Evolutionary conservation across 108 stramenopile genomes (phyloP).

Genomic region (Nitzschia palea): DNA sequence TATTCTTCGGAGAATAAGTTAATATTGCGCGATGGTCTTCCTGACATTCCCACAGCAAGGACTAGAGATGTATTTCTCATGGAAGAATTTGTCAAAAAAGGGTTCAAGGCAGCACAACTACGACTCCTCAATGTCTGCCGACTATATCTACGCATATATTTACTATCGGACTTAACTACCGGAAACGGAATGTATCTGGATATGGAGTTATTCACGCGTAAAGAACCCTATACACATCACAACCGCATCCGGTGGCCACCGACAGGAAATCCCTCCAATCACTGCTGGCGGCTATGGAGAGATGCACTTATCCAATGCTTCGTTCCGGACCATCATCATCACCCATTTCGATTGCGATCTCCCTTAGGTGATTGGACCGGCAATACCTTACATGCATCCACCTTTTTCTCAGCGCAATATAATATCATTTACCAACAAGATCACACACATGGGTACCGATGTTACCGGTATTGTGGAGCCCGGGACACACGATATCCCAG

Average conservation of each 20-base stretch:
- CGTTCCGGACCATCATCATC: not conserved
- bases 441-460: not conserved
- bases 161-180: not conserved
- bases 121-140: not conserved
- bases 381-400: not conserved
- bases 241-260: not conserved
- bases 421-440: not conserved
- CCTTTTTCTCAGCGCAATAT: not conserved
- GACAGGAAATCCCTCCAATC: not conserved
- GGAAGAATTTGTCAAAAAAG: not conserved
- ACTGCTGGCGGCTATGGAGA: not conserved
- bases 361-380: not conserved
- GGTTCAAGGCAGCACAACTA: not conserved
- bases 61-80: not conserved
- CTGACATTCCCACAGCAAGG: not conserved
- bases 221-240: not conserved
- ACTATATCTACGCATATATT: not conserved
- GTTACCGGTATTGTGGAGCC: not conserved
- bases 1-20: not conserved
- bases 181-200: not conserved
- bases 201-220: not conserved
- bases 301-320: not conserved
- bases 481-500: not conserved
- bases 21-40: not conserved
- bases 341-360: not conserved